phyloP scores from a whole-genome alignment of 257 asterid genomes.

The Lavandula angustifolia region DNA sequence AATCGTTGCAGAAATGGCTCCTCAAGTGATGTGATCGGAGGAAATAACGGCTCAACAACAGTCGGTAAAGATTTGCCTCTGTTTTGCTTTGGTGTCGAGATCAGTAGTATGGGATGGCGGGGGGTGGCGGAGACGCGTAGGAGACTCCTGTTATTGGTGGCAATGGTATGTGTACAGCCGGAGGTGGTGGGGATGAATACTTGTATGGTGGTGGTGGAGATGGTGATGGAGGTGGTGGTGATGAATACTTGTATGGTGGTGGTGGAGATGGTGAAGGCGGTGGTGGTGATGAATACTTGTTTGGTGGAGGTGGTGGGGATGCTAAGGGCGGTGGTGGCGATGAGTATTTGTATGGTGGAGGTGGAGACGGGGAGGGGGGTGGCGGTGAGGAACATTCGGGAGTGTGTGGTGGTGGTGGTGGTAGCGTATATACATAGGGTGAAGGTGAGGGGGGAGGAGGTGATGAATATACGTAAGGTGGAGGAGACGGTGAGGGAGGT shows the following conservation, averaged over 20 bases:
- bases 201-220: constrained; percentile 28
- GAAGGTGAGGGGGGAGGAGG: constrained; percentile 38
- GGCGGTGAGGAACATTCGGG: constrained; percentile 30
- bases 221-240: constrained; percentile 35
- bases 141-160: constrained; percentile 51
- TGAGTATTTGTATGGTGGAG: neutral
- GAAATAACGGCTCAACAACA: constrained; percentile 20
- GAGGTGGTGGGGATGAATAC: constrained; percentile 45
- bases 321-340: neutral
- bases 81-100: constrained; percentile 22
- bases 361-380: constrained; percentile 26
- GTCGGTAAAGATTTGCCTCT: constrained; percentile 23
- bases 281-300: constrained; percentile 32
- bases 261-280: constrained; percentile 38
- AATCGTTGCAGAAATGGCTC: constrained; percentile 28
- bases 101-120: constrained; percentile 51
- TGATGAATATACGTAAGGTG: constrained; percentile 31
- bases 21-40: constrained; percentile 16
- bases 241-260: constrained; percentile 37
- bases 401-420: constrained; percentile 29
- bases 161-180: constrained; percentile 33
- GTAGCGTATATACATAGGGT: constrained; percentile 1
- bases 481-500: constrained; percentile 37
- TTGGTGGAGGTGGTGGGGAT: constrained; percentile 38
- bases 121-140: constrained; percentile 61